Evolutionary conservation across 139 green algal species (phyloP).

Genomic region (Tetradesmus lagerheimii): DNA sequence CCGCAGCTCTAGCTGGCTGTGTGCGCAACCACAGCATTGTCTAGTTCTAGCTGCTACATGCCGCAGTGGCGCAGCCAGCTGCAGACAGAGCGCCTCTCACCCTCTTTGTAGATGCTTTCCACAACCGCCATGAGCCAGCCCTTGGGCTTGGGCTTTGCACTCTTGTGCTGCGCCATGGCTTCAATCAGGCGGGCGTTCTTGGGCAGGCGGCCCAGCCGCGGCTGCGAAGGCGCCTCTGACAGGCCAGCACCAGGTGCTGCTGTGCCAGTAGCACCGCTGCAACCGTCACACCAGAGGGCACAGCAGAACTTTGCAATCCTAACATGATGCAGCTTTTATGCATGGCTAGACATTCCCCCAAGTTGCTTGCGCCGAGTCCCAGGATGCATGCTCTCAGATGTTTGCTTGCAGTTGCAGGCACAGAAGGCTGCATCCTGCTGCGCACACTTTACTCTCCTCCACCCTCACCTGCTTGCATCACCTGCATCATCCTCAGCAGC

Average conservation of each 20-base stretch:
- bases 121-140: slow-evolving; percentile 67
- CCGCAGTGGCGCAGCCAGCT: neutral
- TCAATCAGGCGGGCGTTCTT: slow-evolving; percentile 65
- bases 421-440: neutral
- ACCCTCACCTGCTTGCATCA: neutral
- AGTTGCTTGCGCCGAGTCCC: no score
- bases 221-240: slow-evolving; percentile 17
- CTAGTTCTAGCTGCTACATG: neutral
- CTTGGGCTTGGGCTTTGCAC: slow-evolving; percentile 62
- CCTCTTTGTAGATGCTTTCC: slow-evolving; percentile 66
- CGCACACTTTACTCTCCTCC: no score
- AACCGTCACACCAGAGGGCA: neutral
- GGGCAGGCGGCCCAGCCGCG: slow-evolving; percentile 53
- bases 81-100: slow-evolving; percentile 23
- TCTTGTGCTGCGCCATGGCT: slow-evolving; percentile 61
- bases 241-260: slow-evolving; percentile 5
- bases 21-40: neutral
- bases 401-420: neutral
- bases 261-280: neutral
- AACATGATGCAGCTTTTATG: no score
- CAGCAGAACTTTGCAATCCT: no score
- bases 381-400: neutral
- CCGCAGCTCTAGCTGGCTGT: no score
- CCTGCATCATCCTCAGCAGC: slow-evolving; percentile 3
- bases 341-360: no score